Percentiles rank a stretch among this genome's conserved stretches.
phyloP scores from a whole-genome alignment of 768 basidiomycete genomes.

The Lactarius trivialis region DNA sequence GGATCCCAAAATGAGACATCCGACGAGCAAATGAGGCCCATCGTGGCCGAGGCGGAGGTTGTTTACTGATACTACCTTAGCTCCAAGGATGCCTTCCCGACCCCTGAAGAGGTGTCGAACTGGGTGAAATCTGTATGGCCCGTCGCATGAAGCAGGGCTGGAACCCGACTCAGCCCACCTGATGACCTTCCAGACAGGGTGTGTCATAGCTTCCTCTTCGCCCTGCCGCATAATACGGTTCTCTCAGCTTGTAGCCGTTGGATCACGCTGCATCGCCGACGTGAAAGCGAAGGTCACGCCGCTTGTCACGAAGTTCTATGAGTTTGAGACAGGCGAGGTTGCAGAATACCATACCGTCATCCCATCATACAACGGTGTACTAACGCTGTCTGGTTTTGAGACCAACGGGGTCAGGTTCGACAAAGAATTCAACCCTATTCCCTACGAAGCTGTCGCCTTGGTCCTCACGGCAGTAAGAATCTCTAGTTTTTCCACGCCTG shows the following conservation, averaged over 20 bases:
- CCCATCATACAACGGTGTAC: slow-evolving; percentile 2
- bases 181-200: slow-evolving; percentile 3
- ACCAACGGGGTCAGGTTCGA: background rate
- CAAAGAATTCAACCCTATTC: slow-evolving; percentile 4
- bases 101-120: background rate
- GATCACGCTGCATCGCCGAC: background rate
- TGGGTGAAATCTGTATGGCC: slow-evolving; percentile 10
- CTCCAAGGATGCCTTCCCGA: slow-evolving; percentile 4
- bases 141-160: slow-evolving; percentile 3
- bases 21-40: background rate
- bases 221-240: background rate
- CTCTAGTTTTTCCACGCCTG: too few species aligned
- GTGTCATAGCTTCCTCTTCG: background rate
- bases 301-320: slow-evolving; percentile 1
- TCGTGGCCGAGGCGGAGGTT: background rate
- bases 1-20: background rate
- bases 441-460: slow-evolving; percentile 4
- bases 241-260: background rate
- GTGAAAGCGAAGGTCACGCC: slow-evolving; percentile 3
- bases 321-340: background rate
- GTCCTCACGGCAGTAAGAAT: background rate
- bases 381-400: slow-evolving; percentile 7
- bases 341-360: background rate
- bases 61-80: slow-evolving; percentile 8
- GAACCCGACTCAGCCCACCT: background rate